These are phyloP conservation scores for Spathaspora girioi DNA, from an alignment of 805 yeast species.

Conservation along the genomic window DNA sequence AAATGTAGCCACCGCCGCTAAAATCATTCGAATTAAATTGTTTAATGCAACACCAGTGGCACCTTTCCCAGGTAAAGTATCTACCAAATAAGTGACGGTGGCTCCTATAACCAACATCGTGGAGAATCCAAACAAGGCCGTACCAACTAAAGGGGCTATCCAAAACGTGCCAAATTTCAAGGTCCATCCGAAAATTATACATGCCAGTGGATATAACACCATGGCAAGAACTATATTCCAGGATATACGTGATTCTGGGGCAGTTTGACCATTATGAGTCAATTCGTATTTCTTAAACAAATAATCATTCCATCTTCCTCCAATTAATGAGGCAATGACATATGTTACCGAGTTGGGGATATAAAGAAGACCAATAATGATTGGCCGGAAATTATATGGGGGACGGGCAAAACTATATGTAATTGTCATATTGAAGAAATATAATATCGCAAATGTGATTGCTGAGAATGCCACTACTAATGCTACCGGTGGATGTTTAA, in stretches of 20 bases:
- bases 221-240: constrained; percentile 70
- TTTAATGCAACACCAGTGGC: constrained; percentile 87
- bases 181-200: constrained; percentile 82
- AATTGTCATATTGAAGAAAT: constrained; percentile 72
- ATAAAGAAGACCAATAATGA: constrained; percentile 71
- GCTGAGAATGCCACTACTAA: constrained; percentile 65
- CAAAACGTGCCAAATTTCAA: constrained; percentile 62
- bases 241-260: constrained; percentile 78
- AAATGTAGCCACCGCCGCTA: constrained; percentile 77
- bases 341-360: constrained; percentile 82
- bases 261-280: constrained; percentile 51
- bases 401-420: constrained; percentile 55
- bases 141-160: constrained; percentile 79
- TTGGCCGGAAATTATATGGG: constrained; percentile 68
- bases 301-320: constrained; percentile 77
- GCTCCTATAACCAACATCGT: constrained; percentile 83
- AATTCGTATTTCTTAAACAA: constrained; percentile 50
- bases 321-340: constrained; percentile 69
- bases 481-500: constrained; percentile 71
- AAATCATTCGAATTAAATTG: constrained; percentile 65
- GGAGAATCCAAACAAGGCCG: constrained; percentile 78
- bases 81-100: constrained; percentile 76
- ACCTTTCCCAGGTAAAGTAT: constrained; percentile 81
- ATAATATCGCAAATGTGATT: constrained; percentile 66
- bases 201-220: constrained; percentile 55